Evolutionary conservation across 2,329 filamentous ascomycete genomes (phyloP).

Genomic region (Apiospora malaysiana): DNA sequence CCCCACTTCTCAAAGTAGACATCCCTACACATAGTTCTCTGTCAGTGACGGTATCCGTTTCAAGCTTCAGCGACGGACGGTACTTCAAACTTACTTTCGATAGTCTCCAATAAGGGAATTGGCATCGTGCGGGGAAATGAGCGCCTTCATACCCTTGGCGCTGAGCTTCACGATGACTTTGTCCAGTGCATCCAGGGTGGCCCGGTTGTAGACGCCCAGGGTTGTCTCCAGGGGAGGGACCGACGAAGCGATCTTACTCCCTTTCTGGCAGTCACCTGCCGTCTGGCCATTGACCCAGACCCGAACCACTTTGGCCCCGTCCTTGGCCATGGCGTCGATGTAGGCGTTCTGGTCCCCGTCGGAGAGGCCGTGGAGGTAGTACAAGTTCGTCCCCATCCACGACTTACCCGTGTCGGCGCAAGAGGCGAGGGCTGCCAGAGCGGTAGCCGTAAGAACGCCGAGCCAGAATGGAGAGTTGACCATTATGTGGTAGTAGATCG

Average conservation of each 20-base stretch:
- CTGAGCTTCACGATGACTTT: conserved; percentile 35
- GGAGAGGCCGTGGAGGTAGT: conserved; percentile 39
- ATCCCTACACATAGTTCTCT: conserved; percentile 25
- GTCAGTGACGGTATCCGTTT: not conserved
- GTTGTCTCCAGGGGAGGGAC: conserved; percentile 33
- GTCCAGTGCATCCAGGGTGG: conserved; percentile 38
- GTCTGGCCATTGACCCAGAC: conserved; percentile 37
- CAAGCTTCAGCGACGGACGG: not conserved
- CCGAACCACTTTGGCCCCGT: conserved; percentile 38
- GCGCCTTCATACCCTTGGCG: conserved; percentile 38
- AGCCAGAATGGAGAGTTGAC: not conserved
- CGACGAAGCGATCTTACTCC: conserved; percentile 31
- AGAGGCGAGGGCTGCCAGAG: not conserved
- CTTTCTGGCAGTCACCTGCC: conserved; percentile 35
- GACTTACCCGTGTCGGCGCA: conserved; percentile 27
- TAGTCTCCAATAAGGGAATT: conserved; percentile 34
- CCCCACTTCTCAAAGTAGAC: conserved; percentile 31
- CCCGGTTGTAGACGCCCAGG: conserved; percentile 35
- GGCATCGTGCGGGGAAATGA: conserved; percentile 41
- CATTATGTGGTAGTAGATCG: not conserved
- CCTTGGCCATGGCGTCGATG: conserved; percentile 33
- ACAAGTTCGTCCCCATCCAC: conserved; percentile 38
- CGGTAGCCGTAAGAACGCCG: not conserved
- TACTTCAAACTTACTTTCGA: conserved; percentile 26
- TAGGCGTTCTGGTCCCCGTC: conserved; percentile 35